Conservation (phyloP, 2,329 filamentous ascomycete genomes). For the Stagonosporopsis cucurbitacearum region DNA sequence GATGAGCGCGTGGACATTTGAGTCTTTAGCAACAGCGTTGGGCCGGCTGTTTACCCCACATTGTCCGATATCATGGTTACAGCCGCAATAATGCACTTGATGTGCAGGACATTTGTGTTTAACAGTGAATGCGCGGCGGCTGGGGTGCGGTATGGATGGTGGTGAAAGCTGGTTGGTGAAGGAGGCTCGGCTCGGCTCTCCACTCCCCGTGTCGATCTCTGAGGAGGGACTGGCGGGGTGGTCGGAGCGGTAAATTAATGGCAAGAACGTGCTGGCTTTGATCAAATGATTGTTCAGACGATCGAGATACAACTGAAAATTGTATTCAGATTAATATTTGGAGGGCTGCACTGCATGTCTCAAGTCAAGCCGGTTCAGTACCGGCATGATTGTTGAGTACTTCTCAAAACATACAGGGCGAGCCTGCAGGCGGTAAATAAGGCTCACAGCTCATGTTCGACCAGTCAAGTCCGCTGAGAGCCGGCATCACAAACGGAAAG, state of each 20-base stretch:
- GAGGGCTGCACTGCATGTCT: background rate
- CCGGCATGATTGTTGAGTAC: too few relatives aligned
- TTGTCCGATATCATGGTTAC: conserved; percentile 8
- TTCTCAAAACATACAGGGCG: too few relatives aligned
- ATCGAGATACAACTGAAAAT: background rate
- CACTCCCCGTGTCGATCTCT: conserved; percentile 12
- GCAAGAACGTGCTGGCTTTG: background rate
- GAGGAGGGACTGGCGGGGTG: conserved; percentile 2
- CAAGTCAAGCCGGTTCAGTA: background rate
- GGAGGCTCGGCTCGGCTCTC: conserved; percentile 11
- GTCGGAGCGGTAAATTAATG: conserved; percentile 9
- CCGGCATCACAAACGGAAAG: background rate
- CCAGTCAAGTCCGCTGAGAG: background rate
- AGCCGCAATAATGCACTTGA: conserved; percentile 1
- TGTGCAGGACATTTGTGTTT: conserved; percentile 1
- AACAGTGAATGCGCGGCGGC: conserved; percentile 1
- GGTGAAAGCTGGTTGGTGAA: conserved; percentile 11
- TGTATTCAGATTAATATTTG: too few relatives aligned
- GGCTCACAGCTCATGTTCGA: background rate
- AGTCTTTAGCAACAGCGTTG: conserved; percentile 9
- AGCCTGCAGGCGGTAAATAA: background rate
- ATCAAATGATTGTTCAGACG: background rate
- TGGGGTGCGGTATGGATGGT: conserved; percentile 3
- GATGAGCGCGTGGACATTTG: background rate
- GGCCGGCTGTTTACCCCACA: conserved; percentile 4